Conservation (phyloP, 306 rosid species). For the Lathyrus aphaca region DNA sequence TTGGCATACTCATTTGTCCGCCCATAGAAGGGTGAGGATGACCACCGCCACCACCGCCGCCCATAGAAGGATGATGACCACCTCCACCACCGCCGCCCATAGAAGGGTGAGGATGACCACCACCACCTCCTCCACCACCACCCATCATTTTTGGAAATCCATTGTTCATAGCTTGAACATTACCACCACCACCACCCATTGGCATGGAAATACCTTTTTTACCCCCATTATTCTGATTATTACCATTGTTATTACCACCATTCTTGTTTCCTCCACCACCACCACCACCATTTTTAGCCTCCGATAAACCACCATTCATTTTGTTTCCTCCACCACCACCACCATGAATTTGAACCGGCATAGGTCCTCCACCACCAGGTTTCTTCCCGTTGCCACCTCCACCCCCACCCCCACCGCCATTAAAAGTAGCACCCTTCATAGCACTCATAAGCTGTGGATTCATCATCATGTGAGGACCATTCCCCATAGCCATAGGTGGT, state of each 20-base stretch:
- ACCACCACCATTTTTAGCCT: slow-evolving; percentile 47
- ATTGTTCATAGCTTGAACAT: slow-evolving; percentile 43
- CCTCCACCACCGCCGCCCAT: slow-evolving; percentile 37
- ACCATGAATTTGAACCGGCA: too few relatives aligned
- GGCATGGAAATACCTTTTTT: slow-evolving; percentile 49
- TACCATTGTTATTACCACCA: slow-evolving; percentile 23
- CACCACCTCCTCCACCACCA: slow-evolving; percentile 29
- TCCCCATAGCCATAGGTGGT: slow-evolving; percentile 28
- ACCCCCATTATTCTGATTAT: slow-evolving; percentile 38
- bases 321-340: slow-evolving; percentile 18
- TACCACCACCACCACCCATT: slow-evolving; percentile 27
- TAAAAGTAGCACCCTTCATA: slow-evolving; percentile 47
- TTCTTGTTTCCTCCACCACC: slow-evolving; percentile 34
- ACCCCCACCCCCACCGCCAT: slow-evolving; percentile 41
- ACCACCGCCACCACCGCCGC: not conserved
- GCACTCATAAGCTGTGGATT: slow-evolving; percentile 52
- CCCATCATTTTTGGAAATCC: slow-evolving; percentile 50
- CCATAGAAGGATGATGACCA: slow-evolving; percentile 50
- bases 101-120: slow-evolving; percentile 33
- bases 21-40: slow-evolving; percentile 37
- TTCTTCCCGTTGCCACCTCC: slow-evolving; percentile 43
- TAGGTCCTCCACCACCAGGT: too few relatives aligned
- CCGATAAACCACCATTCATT: not conserved
- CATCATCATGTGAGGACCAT: slow-evolving; percentile 53
- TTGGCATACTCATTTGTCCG: slow-evolving; percentile 59